Conservation (phyloP, 2,329 filamentous ascomycete species). For the Cordyceps farinosa region DNA sequence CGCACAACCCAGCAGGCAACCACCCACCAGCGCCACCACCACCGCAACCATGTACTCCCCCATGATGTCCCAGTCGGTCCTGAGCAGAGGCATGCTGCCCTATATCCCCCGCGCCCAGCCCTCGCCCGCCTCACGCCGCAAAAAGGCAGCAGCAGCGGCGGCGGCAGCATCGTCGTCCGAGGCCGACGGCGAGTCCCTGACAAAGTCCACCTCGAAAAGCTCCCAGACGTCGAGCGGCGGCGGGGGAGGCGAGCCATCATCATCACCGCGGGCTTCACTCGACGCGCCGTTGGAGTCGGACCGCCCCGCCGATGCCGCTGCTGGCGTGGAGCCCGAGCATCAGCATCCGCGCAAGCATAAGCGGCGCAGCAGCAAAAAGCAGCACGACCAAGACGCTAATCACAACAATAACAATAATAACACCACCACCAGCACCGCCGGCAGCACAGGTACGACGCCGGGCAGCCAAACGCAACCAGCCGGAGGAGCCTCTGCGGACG, state of each 20-base stretch:
- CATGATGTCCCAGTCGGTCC: slow-evolving; percentile 1
- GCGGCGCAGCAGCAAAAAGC: background rate
- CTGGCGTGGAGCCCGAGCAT: slow-evolving; percentile 9
- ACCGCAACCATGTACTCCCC: slow-evolving; percentile 8
- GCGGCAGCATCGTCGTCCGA: background rate
- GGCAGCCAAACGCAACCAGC: background rate
- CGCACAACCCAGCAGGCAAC: too few relatives aligned
- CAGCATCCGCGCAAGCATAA: background rate
- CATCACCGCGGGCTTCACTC: slow-evolving; percentile 1
- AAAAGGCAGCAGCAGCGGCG: background rate
- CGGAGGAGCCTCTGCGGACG: slow-evolving; percentile 3
- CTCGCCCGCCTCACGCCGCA: background rate
- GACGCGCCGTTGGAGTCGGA: slow-evolving; percentile 3
- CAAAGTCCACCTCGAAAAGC: background rate
- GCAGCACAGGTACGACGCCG: background rate
- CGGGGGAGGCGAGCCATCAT: slow-evolving; percentile 1
- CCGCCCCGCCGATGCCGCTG: slow-evolving; percentile 11
- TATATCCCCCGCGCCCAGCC: slow-evolving; percentile 2
- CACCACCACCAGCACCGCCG: background rate
- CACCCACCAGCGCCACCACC: background rate
- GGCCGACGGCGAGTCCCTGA: slow-evolving; percentile 1
- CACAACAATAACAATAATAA: background rate
- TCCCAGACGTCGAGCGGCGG: slow-evolving; percentile 6
- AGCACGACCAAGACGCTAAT: background rate
- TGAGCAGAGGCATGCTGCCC: background rate